Evolutionary conservation across 495 filamentous ascomycete species (phyloP).

Genomic region (Rhizodiscina lignyota): DNA sequence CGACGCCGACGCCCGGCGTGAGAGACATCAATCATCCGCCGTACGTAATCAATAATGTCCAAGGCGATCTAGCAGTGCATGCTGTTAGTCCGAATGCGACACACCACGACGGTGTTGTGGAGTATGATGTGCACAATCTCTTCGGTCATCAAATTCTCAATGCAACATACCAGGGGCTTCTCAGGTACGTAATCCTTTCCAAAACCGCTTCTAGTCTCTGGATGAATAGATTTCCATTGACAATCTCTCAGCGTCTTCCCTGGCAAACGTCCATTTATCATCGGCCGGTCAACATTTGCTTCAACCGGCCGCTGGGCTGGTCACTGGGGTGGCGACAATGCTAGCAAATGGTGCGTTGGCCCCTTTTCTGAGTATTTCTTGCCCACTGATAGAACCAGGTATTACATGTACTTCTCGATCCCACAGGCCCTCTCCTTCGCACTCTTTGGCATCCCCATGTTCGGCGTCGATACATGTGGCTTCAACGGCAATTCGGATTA

Average conservation of each 20-base stretch:
- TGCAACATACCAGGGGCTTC: conserved; percentile 62
- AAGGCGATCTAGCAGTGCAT: conserved; percentile 57
- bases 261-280: conserved; percentile 66
- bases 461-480: conserved; percentile 67
- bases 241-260: too few species aligned
- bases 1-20: conserved; percentile 48
- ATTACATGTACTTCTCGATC: conserved; percentile 60
- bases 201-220: too few species aligned
- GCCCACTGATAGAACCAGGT: not conserved
- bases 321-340: conserved; percentile 82
- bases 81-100: conserved; percentile 67
- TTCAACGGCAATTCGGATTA: conserved; percentile 55
- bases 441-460: conserved; percentile 78
- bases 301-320: conserved; percentile 68
- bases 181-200: too few species aligned
- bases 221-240: too few species aligned
- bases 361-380: conserved; percentile 7
- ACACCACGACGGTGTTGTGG: conserved; percentile 48
- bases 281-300: conserved; percentile 68
- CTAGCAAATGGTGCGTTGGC: conserved; percentile 47
- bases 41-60: conserved; percentile 66
- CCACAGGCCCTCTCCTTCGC: conserved; percentile 66
- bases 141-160: conserved; percentile 54
- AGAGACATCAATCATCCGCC: conserved; percentile 67
- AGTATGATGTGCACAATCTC: conserved; percentile 73